Base-by-base conservation (phyloP, 2,329 filamentous ascomycete genomes). In the Sporothrix pseudoabietina region DNA sequence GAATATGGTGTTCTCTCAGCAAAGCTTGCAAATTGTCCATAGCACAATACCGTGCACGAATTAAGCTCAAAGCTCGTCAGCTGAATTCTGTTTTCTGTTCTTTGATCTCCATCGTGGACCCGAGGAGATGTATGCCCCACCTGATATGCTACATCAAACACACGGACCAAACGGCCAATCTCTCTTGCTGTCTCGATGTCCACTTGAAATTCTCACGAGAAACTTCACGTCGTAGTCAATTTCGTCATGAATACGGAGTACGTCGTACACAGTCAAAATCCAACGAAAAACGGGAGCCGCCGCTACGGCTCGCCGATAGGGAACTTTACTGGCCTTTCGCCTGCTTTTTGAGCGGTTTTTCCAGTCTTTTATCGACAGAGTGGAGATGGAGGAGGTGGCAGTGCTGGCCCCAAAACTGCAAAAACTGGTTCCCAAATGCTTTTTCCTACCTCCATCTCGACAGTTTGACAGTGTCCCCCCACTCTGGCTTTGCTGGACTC, bases 371-470 rank as follows among this genome's bases (percentile, higher is more conserved):
- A 22, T 54, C 47, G 4, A 52, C 66, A 52, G 14, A 70, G 68
- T 70, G 68, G 68, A 70, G 35, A 57, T 41, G 52, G 68, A 70
- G 68, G 66, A 69, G 52, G 68, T 70, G 68, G 68, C 68, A 70
- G 68, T 70, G 68, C 52, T 54, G 44, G 26, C 30, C 30, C 26
- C 26, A 10, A 68, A 8, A 32, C 22, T 2, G 41, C 10, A n/a
- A 52, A 19, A 44, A 47, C n/a, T 19, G 16, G 7, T 22, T 22
- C 35, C 35, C 35, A 35, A 35, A 35, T 8, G 22, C 39, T 54
- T 35, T 69, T 35, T 70, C 14, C 32, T 22, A 39, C 59, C 35
- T 44, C 32, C 52, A 47, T 59, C 12, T 71, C 4, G 16, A 7
- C 35, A 32, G 7, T 47, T n/a, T 39, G 26, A 32, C 55, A 26